A percentile compares a stretch with the other conserved stretches of the same genome.
phyloP scores from a whole-genome alignment of 208 protist species.

The Acanthamoeba lenticulata region DNA sequence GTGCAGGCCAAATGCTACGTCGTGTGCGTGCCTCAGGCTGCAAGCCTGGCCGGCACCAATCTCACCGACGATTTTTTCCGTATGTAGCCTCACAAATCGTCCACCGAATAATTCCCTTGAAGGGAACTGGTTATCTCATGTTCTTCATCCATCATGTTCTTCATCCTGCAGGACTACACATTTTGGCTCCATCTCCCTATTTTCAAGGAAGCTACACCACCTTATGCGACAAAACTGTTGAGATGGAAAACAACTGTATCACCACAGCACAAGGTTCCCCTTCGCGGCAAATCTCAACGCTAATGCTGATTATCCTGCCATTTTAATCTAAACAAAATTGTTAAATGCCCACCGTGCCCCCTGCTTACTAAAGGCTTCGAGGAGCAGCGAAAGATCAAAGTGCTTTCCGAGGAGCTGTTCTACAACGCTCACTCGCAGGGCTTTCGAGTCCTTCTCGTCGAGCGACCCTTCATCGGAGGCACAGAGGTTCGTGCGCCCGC shows the following conservation, averaged over 20 bases:
- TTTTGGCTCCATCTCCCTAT: background rate
- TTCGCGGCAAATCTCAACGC: background rate
- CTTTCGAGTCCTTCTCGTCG: background rate
- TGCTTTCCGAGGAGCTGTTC: conserved; percentile 33
- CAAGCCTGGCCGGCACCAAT: background rate
- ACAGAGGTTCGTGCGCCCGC: background rate
- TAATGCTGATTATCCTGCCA: background rate
- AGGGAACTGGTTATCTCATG: background rate
- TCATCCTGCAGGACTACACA: background rate
- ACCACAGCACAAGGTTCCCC: conserved; percentile 4
- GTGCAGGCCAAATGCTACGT: conserved; percentile 29
- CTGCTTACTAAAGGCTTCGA: background rate
- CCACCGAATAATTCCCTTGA: background rate
- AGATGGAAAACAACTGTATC: background rate
- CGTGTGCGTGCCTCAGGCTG: background rate
- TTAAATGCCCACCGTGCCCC: background rate
- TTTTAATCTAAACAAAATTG: background rate
- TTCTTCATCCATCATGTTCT: background rate
- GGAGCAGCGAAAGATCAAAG: background rate
- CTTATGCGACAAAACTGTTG: background rate
- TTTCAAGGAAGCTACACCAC: background rate
- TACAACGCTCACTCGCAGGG: conserved; percentile 40
- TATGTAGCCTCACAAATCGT: background rate
- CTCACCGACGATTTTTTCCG: background rate
- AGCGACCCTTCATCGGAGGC: conserved; percentile 19